Evolutionary conservation across 331 rosid genomes (phyloP).

Genomic region (Arachis monticola): DNA sequence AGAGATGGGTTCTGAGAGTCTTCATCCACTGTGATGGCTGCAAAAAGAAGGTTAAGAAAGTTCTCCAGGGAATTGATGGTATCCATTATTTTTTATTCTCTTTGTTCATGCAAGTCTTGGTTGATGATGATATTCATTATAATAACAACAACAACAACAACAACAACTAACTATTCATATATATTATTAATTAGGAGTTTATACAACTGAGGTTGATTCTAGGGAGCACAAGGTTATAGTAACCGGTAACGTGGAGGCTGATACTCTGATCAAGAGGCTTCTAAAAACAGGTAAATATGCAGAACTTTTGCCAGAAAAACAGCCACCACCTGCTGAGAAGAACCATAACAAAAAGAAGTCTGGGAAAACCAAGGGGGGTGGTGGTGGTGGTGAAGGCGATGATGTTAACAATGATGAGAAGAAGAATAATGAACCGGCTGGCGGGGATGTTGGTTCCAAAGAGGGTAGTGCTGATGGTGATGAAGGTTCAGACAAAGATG

Average conservation of each 20-base stretch:
- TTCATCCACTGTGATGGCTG: conserved; percentile 97
- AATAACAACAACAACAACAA: too few relatives aligned
- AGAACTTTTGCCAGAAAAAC: conserved; percentile 67
- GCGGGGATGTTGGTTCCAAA: conserved; percentile 38
- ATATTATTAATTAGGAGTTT: conserved; percentile 62
- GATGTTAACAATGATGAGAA: background rate
- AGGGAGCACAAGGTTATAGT: conserved; percentile 85
- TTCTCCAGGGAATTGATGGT: conserved; percentile 88
- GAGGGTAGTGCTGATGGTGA: conserved; percentile 26
- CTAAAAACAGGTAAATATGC: conserved; percentile 69
- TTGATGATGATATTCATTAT: background rate
- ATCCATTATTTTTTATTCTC: background rate
- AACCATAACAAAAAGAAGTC: conserved; percentile 55
- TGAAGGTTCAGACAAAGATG: conserved; percentile 44
- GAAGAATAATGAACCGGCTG: conserved; percentile 35
- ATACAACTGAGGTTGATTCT: conserved; percentile 64
- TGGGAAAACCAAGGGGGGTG: conserved; percentile 56
- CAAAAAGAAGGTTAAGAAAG: conserved; percentile 81
- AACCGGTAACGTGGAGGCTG: conserved; percentile 75
- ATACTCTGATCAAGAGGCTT: conserved; percentile 75
- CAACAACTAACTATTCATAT: background rate
- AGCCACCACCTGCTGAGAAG: conserved; percentile 50
- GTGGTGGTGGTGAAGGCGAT: conserved; percentile 20
- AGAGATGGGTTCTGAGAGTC: conserved; percentile 89
- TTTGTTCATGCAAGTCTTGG: conserved; percentile 1